Evolutionary conservation across 2,329 filamentous ascomycete species (phyloP).

Genomic region (Ophiostoma ulmi): DNA sequence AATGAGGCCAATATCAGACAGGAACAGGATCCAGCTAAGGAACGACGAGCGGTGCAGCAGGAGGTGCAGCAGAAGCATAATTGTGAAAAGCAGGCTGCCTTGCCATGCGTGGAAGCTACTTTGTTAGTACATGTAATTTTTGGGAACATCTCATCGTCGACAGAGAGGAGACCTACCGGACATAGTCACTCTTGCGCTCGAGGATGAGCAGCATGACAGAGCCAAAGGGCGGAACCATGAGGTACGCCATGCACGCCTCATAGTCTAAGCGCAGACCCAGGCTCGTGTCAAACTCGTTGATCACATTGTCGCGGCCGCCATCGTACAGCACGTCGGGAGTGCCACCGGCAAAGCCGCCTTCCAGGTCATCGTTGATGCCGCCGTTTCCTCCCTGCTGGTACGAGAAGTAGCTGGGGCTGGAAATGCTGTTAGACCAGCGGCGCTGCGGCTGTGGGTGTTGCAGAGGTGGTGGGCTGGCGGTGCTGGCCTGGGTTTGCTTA

Average conservation of each 20-base stretch:
- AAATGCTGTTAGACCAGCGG: constrained; percentile 46
- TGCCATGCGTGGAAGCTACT: constrained; percentile 94
- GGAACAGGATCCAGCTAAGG: constrained; percentile 76
- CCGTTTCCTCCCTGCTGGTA: constrained; percentile 30
- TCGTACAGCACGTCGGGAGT: constrained; percentile 34
- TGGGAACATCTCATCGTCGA: neutral
- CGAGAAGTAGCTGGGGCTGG: constrained; percentile 31
- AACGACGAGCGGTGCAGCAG: constrained; percentile 80
- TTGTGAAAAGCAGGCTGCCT: constrained; percentile 74
- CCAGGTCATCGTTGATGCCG: constrained; percentile 28
- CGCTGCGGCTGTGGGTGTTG: constrained; percentile 55
- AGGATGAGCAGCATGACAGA: constrained; percentile 77
- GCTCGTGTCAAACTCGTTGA: constrained; percentile 83
- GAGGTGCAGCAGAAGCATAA: constrained; percentile 70
- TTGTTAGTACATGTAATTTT: neutral
- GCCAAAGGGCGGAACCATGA: constrained; percentile 77
- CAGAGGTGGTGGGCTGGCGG: constrained; percentile 41
- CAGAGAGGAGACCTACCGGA: constrained; percentile 55
- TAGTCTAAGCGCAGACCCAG: constrained; percentile 80
- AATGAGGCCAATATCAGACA: constrained; percentile 70
- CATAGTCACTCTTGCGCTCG: constrained; percentile 95
- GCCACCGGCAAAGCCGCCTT: constrained; percentile 26
- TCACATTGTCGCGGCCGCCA: constrained; percentile 50
- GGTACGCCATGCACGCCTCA: constrained; percentile 85
- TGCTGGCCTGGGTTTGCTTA: constrained; percentile 38